Base-by-base conservation (phyloP, 805 yeast species). In the Candida maris region DNA sequence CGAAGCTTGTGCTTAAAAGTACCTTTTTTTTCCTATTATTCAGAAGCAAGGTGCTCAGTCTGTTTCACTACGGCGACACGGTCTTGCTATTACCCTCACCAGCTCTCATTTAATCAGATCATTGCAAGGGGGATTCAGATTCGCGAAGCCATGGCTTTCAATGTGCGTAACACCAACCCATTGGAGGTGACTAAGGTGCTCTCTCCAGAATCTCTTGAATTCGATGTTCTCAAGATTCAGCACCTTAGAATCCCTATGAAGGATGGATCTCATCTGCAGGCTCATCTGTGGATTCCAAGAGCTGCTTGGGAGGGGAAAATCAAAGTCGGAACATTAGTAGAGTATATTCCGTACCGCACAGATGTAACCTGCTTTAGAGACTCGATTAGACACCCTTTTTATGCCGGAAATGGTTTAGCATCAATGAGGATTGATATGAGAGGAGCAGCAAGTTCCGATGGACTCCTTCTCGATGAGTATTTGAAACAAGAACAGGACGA, bases 351-450 rank as follows among this genome's bases (percentile, higher is more conserved):
- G 0, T 69, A 69, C 43, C 49, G 74, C 46, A 68, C 71, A 9
- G 75, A 65, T 43, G 61, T 65, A 41, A 70, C 75, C 2, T 57
- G 70, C 28, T 61, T 65, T 28, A 54, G 74, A 53, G 75, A 70
- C 44, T 52, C 68, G 1, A 59, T 69, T 24, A 57, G 74, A 44
- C 74, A 69, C 41, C 68, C 73, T 3, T 68, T 57, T 52, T 69
- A 64, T 44, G 71, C 74, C 3, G 73, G 72, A 6, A 62, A 65
- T 42, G 75, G 75, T 0, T 55, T 68, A 18, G 71, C 69, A 1
- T 65, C 70, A 3, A 55, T 68, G 38, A 49, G 74, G 48, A 63
- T 69, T 15, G 74, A 68, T 41, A 68, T 69, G 71, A 59, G 75
- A 46, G 75, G 75, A 24, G 41, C 64, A 6, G 61, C 70, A 18